A percentile compares a stretch with the other conserved stretches of the same genome.
These are phyloP conservation scores for Entophlyctis helioformis DNA, from an alignment of 192 early-diverging fungal genomes.

Conservation along the genomic window DNA sequence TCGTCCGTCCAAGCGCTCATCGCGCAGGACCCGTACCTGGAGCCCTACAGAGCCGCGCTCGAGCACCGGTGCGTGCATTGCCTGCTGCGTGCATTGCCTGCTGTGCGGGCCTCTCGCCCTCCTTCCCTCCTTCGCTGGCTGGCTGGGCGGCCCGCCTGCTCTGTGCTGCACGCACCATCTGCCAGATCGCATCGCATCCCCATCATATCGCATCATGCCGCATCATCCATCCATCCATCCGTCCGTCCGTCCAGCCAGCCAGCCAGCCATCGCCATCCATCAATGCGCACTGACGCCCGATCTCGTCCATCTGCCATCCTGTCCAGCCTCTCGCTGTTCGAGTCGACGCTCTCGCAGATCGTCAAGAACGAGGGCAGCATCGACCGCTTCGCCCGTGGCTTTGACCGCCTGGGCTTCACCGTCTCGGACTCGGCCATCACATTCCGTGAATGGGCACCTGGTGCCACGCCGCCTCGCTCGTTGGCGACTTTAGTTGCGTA, in stretches of 20 bases:
- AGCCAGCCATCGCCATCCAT: not conserved
- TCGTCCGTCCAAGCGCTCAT: constrained; percentile 32
- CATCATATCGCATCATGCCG: not conserved
- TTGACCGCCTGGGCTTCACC: constrained; percentile 73
- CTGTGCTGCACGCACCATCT: too few relatives aligned
- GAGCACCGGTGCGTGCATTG: constrained; percentile 34
- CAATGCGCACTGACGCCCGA: not conserved
- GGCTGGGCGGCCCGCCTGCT: not conserved
- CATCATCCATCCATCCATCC: not conserved
- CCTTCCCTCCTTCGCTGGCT: not conserved
- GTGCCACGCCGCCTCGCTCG: constrained; percentile 61
- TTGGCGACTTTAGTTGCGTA: constrained; percentile 82
- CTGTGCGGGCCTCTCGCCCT: not conserved
- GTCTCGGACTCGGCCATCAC: constrained; percentile 47
- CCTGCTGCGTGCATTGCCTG: not conserved
- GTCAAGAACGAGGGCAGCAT: constrained; percentile 62
- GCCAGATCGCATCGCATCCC: too few relatives aligned
- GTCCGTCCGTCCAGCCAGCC: not conserved
- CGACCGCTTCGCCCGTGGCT: constrained; percentile 72
- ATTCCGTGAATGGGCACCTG: constrained; percentile 96
- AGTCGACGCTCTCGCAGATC: constrained; percentile 62
- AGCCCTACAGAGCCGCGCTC: constrained; percentile 52
- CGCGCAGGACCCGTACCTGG: constrained; percentile 67
- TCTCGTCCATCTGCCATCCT: not conserved
- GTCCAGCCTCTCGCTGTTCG: constrained; percentile 18